These are phyloP conservation scores for Psidium guajava DNA, from an alignment of 345 rosid genomes.

Conservation along the genomic window DNA sequence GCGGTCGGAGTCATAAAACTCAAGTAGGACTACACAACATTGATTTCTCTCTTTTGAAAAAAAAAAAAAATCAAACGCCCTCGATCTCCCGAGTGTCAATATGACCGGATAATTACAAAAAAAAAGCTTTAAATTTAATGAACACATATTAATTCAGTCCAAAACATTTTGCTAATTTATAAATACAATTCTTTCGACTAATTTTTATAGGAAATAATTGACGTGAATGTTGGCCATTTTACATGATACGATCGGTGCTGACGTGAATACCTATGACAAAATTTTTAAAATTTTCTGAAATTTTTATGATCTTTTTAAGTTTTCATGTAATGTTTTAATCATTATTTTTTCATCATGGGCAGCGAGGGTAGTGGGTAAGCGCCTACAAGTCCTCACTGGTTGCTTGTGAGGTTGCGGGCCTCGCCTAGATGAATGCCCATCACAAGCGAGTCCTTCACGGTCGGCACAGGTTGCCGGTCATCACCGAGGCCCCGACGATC, in stretches of 20 bases:
- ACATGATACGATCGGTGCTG: accelerated
- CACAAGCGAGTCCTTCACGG: too few relatives aligned
- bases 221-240: neutral
- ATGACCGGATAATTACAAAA: neutral
- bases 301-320: neutral
- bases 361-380: accelerated
- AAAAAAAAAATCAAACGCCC: neutral
- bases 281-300: too few relatives aligned
- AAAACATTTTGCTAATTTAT: neutral
- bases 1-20: neutral
- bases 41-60: neutral
- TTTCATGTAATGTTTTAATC: too few relatives aligned
- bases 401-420: too few relatives aligned
- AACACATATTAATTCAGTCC: neutral
- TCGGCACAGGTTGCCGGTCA: too few relatives aligned
- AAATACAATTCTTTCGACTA: neutral
- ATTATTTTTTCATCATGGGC: neutral
- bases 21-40: neutral
- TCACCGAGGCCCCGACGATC: too few relatives aligned
- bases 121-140: neutral
- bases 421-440: too few relatives aligned
- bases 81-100: neutral
- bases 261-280: accelerated
- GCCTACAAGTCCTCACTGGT: neutral
- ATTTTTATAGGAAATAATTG: neutral